phyloP scores from a whole-genome alignment of 345 rosid genomes.

The Dimocarpus longan region DNA sequence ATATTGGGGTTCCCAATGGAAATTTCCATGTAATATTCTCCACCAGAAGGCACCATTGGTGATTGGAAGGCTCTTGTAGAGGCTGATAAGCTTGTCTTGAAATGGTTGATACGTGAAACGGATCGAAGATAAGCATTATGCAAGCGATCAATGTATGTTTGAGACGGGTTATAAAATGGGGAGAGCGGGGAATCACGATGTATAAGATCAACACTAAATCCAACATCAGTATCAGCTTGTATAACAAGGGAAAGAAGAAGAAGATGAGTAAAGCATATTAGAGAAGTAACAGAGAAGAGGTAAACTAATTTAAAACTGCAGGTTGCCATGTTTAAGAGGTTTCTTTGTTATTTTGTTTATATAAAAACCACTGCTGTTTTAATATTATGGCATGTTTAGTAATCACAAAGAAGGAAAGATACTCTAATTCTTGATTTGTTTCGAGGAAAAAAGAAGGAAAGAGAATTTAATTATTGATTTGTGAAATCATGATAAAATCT shows the following conservation, averaged over 20 bases:
- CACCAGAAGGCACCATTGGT: constrained; percentile 36
- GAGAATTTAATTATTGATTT: no score
- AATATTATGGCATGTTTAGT: no score
- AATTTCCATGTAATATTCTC: constrained; percentile 59
- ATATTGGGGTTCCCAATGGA: constrained; percentile 57
- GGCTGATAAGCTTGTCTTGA: constrained; percentile 12
- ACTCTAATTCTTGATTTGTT: no score
- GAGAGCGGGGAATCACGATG: constrained; percentile 63
- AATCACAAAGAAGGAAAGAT: no score
- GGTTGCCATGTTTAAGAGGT: neutral
- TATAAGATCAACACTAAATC: constrained; percentile 44
- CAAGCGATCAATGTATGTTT: constrained; percentile 39
- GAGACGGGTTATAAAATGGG: constrained; percentile 44
- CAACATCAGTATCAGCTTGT: neutral
- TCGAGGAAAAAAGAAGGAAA: no score
- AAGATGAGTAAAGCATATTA: constrained; percentile 3
- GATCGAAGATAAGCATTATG: constrained; percentile 49
- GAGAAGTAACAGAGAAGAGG: neutral
- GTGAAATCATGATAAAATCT: no score
- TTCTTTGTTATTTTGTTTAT: neutral
- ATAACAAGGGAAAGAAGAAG: neutral
- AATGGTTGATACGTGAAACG: constrained; percentile 39
- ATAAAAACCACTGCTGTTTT: no score
- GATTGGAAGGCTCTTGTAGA: constrained; percentile 35
- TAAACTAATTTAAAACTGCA: no score